A percentile compares a stretch with the other conserved stretches of the same genome.
Conservation (phyloP, 768 basidiomycete species). For the Boletellus ananas region DNA sequence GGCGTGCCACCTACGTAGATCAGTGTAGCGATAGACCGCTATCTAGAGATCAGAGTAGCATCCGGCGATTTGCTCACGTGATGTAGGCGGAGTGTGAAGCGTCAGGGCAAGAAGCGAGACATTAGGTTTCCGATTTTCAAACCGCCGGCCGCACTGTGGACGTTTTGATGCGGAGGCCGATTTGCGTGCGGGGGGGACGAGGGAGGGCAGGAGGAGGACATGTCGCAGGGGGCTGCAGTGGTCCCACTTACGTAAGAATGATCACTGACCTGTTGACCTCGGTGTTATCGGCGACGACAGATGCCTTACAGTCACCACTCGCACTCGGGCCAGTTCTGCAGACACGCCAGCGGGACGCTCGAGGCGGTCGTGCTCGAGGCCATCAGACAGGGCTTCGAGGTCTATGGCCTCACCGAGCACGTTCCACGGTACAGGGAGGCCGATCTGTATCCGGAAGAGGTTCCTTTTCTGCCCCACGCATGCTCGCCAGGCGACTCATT, state of each 20-base stretch:
- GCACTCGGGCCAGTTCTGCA: slow-evolving; percentile 93
- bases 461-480: slow-evolving; percentile 30
- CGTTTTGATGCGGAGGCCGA: slow-evolving; percentile 18
- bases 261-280: neutral
- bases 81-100: slow-evolving; percentile 19
- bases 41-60: neutral
- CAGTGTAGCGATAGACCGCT: neutral
- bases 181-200: slow-evolving; percentile 17
- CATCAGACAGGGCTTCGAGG: slow-evolving; percentile 68
- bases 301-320: slow-evolving; percentile 83
- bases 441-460: slow-evolving; percentile 97
- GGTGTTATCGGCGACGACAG: neutral
- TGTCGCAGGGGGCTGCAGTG: no score
- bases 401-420: slow-evolving; percentile 91
- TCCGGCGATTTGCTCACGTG: slow-evolving; percentile 3
- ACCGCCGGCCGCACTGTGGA: slow-evolving; percentile 7
- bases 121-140: slow-evolving; percentile 33
- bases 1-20: neutral
- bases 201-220: neutral
- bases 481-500: slow-evolving; percentile 10
- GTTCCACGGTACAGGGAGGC: slow-evolving; percentile 77
- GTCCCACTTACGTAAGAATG: slow-evolving; percentile 18
- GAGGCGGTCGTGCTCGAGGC: slow-evolving; percentile 82
- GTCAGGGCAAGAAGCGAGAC: slow-evolving; percentile 27
- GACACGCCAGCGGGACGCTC: slow-evolving; percentile 77